Conservation (phyloP, 345 rosid species). For the Populus ilicifolia region DNA sequence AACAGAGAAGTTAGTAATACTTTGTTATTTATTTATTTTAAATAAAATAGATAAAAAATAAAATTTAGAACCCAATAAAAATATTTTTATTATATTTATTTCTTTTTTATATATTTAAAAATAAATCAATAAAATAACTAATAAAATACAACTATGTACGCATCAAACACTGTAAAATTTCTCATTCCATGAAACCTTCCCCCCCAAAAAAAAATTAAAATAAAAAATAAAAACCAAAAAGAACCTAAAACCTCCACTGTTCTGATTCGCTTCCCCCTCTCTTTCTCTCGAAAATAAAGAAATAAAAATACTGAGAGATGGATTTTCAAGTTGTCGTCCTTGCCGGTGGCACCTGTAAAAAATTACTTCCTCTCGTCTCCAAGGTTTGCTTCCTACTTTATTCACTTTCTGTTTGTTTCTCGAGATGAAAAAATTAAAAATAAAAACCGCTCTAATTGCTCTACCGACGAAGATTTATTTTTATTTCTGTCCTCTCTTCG, state of each 20-base stretch:
- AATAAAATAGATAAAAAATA: too few species aligned
- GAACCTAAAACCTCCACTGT: neutral
- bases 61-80: too few species aligned
- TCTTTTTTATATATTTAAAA: too few species aligned
- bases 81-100: too few species aligned
- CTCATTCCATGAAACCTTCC: too few species aligned
- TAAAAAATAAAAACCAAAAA: neutral
- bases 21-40: too few species aligned
- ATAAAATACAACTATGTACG: too few species aligned
- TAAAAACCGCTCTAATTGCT: neutral
- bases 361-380: constrained; percentile 76
- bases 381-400: constrained; percentile 39
- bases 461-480: neutral
- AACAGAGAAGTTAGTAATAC: too few species aligned
- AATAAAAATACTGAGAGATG: constrained; percentile 30
- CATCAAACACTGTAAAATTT: too few species aligned
- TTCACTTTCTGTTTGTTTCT: neutral
- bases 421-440: neutral
- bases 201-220: neutral
- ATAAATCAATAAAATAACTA: too few species aligned
- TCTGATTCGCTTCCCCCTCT: neutral
- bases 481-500: neutral
- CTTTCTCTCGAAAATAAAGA: neutral
- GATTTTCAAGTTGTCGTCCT: constrained; percentile 90
- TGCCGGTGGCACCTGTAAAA: constrained; percentile 80